A percentile compares a stretch with the other conserved stretches of the same genome.
Conservation (phyloP, 2,329 filamentous ascomycete species). For the Xylariales sp. region DNA sequence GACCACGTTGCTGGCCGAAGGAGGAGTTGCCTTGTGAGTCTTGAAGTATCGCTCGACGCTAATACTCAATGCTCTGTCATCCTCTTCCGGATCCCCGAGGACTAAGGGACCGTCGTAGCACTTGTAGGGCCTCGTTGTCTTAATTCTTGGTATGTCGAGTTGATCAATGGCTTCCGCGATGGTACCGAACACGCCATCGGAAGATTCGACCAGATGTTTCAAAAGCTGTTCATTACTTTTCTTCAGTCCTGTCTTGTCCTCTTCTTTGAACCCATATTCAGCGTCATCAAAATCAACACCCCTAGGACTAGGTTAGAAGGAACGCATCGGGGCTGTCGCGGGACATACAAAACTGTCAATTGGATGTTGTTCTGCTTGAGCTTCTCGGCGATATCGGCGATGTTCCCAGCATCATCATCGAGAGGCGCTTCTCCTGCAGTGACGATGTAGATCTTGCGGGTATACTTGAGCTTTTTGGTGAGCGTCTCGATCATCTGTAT, state of each 20-base stretch:
- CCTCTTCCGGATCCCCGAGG: constrained; percentile 71
- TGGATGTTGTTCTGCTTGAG: constrained; percentile 74
- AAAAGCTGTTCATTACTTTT: constrained; percentile 70
- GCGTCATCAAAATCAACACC: constrained; percentile 91
- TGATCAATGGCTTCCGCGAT: constrained; percentile 80
- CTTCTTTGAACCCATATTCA: constrained; percentile 88
- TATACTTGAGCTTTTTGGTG: constrained; percentile 78
- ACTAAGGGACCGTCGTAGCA: constrained; percentile 76
- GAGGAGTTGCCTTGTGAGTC: constrained; percentile 70
- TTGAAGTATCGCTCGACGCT: constrained; percentile 88
- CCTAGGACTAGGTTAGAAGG: constrained; percentile 35
- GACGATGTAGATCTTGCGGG: constrained; percentile 74
- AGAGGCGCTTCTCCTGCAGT: constrained; percentile 75
- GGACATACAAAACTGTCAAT: constrained; percentile 70
- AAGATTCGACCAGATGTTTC: constrained; percentile 59
- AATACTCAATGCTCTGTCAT: constrained; percentile 72
- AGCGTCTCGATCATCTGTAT: constrained; percentile 78
- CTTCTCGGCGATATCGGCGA: constrained; percentile 66
- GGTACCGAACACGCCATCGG: constrained; percentile 64
- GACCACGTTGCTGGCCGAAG: constrained; percentile 74
- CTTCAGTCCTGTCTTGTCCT: constrained; percentile 72
- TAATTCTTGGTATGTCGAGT: constrained; percentile 71
- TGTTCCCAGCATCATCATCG: constrained; percentile 56
- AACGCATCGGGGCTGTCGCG: background rate
- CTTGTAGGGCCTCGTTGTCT: constrained; percentile 68